These are phyloP conservation scores for Aristolochia californica DNA, from an alignment of 164 flowering plant genomes.

Conservation along the genomic window DNA sequence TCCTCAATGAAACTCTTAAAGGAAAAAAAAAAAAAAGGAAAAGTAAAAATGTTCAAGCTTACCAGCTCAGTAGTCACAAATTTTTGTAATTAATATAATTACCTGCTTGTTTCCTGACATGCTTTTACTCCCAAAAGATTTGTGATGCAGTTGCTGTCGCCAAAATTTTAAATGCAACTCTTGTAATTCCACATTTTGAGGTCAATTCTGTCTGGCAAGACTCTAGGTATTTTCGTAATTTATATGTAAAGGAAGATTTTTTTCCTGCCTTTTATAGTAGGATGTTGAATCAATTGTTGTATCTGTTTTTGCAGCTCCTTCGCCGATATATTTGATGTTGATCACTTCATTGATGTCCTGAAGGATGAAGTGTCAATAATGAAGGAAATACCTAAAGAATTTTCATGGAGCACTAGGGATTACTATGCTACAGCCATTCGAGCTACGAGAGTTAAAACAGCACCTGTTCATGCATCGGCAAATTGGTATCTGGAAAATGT, in stretches of 20 bases:
- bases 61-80: background rate
- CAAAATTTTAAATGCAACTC: constrained; percentile 92
- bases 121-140: constrained; percentile 27
- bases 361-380: constrained; percentile 83
- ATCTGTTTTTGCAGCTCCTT: constrained; percentile 60
- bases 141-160: constrained; percentile 99
- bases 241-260: background rate
- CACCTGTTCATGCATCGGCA: constrained; percentile 94
- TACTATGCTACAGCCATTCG: constrained; percentile 90
- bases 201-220: constrained; percentile 97
- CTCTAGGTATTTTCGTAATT: constrained; percentile 47
- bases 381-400: constrained; percentile 71
- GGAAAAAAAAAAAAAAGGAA: background rate
- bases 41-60: background rate
- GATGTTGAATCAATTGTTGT: background rate
- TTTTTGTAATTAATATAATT: background rate
- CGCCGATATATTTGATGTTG: constrained; percentile 88
- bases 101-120: background rate
- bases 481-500: constrained; percentile 94
- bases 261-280: background rate
- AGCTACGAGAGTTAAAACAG: constrained; percentile 72
- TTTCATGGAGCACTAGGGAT: constrained; percentile 94
- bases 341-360: constrained; percentile 80
- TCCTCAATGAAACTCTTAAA: background rate
- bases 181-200: constrained; percentile 87